These are phyloP conservation scores for Starmerella davenportii DNA, from an alignment of 805 yeast genomes.

Conservation along the genomic window DNA sequence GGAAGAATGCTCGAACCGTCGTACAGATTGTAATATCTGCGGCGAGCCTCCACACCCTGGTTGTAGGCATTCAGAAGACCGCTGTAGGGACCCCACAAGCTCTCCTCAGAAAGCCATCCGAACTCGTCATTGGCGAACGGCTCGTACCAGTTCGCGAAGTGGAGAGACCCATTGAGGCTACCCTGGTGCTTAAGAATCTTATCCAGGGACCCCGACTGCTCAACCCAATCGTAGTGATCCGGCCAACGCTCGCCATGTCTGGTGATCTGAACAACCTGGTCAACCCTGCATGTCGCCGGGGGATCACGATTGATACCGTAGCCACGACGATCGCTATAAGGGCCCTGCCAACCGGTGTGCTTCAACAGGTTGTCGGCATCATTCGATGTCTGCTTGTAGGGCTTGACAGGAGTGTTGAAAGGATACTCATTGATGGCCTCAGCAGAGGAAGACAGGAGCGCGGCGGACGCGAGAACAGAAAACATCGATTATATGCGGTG, in stretches of 20 bases:
- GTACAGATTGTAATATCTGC: slow-evolving; percentile 32
- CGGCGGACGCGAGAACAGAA: slow-evolving; percentile 1
- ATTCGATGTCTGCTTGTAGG: slow-evolving; percentile 16
- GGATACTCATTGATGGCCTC: slow-evolving; percentile 10
- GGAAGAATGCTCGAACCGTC: slow-evolving; percentile 25
- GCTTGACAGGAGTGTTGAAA: slow-evolving; percentile 10
- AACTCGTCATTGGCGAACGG: slow-evolving; percentile 26
- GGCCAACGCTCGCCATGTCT: slow-evolving; percentile 46
- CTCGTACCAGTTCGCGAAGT: slow-evolving; percentile 31
- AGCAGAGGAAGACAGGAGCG: slow-evolving; percentile 4
- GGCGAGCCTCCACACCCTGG: slow-evolving; percentile 34
- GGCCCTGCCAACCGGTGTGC: slow-evolving; percentile 12
- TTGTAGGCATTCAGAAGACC: slow-evolving; percentile 33
- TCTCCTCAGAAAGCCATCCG: slow-evolving; percentile 32
- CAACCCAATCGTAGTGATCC: slow-evolving; percentile 11
- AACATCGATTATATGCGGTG: not conserved
- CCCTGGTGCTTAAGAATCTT: slow-evolving; percentile 4
- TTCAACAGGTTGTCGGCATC: slow-evolving; percentile 18
- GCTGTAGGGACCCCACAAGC: slow-evolving; percentile 31
- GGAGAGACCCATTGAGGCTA: slow-evolving; percentile 25
- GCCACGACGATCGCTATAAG: slow-evolving; percentile 24
- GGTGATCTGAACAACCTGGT: slow-evolving; percentile 34
- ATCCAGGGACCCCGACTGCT: slow-evolving; percentile 7
- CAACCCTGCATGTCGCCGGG: slow-evolving; percentile 33
- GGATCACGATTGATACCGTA: slow-evolving; percentile 34